These are phyloP conservation scores for maize (Zea mays) DNA, from an alignment of 176 grass and related monocot genomes.

Conservation along the genomic window DNA sequence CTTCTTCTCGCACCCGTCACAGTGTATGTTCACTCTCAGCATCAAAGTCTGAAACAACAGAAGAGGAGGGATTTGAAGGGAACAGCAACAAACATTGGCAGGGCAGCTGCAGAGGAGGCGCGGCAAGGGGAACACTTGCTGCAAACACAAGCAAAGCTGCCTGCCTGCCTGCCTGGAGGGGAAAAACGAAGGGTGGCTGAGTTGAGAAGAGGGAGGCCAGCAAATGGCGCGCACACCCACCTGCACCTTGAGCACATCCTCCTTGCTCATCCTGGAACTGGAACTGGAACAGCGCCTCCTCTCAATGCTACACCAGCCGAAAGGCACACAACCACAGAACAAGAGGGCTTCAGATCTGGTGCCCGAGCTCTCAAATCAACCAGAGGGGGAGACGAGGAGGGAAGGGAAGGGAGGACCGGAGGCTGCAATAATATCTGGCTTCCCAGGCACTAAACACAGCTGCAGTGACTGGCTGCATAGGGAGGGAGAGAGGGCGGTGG, in stretches of 20 bases:
- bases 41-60: slow-evolving; percentile 53
- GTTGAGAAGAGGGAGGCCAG: not conserved
- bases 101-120: too few species aligned
- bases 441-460: not conserved
- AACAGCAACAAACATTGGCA: too few species aligned
- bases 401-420: not conserved
- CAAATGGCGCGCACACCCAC: slow-evolving; percentile 1
- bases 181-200: not conserved
- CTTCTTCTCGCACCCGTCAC: slow-evolving; percentile 71
- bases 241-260: slow-evolving; percentile 57
- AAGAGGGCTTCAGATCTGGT: not conserved
- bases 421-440: not conserved
- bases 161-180: not conserved
- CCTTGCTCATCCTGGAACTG: slow-evolving; percentile 50
- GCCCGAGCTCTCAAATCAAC: not conserved
- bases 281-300: not conserved
- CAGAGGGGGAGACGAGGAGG: not conserved
- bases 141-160: slow-evolving; percentile 20
- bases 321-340: not conserved
- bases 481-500: not conserved
- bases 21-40: slow-evolving; percentile 67
- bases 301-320: not conserved
- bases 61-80: too few species aligned
- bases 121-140: slow-evolving; percentile 8
- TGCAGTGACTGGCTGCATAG: too few species aligned